Conservation (phyloP, 805 yeast species). For the Isabelozyma rhagii region DNA sequence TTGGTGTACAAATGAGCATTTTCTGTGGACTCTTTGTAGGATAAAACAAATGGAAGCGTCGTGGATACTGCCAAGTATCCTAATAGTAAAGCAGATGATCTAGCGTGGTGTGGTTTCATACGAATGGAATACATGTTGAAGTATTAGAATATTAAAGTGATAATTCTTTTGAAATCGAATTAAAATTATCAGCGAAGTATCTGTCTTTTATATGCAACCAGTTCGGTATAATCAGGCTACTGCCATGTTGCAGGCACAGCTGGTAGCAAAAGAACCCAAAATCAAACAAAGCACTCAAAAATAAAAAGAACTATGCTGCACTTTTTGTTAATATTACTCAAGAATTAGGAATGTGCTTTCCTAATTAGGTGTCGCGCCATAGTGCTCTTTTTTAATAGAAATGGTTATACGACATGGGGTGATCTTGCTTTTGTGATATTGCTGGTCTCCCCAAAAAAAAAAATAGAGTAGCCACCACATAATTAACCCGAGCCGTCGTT, state of each 20-base stretch:
- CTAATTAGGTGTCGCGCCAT: neutral
- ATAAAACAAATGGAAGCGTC: conserved; percentile 37
- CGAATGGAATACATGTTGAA: conserved; percentile 19
- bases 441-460: neutral
- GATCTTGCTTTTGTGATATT: neutral
- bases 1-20: conserved; percentile 17
- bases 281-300: neutral
- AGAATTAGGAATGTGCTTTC: neutral
- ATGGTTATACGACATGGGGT: neutral
- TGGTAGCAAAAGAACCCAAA: neutral
- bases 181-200: no score
- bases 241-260: neutral
- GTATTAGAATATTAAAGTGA: neutral
- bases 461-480: no score
- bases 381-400: neutral
- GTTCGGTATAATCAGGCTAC: neutral
- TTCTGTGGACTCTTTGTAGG: conserved; percentile 33
- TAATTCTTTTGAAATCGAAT: neutral
- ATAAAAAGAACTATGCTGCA: neutral
- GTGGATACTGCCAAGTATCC: conserved; percentile 38
- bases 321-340: neutral
- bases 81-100: conserved; percentile 27
- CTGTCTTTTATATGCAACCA: neutral
- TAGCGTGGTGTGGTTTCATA: conserved; percentile 9
- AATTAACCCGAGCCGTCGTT: neutral